Evolutionary conservation across 768 basidiomycete species (phyloP).

Genomic region (Mycena belliarum): DNA sequence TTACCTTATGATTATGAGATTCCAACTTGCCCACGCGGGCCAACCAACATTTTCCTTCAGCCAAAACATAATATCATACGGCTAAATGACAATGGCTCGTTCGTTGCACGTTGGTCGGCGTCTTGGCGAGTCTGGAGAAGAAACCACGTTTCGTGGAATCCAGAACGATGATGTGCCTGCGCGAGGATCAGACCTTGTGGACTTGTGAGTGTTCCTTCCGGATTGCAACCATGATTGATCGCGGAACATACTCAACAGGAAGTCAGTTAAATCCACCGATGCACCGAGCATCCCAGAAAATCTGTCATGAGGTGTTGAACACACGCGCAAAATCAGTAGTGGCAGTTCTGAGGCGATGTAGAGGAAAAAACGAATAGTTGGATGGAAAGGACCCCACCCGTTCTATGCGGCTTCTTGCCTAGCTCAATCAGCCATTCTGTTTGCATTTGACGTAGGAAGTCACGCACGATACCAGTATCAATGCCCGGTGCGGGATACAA

Average conservation of each 20-base stretch:
- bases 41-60: slow-evolving; percentile 8
- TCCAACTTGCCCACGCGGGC: slow-evolving; percentile 1
- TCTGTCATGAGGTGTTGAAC: slow-evolving; percentile 30
- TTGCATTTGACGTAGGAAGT: slow-evolving; percentile 1
- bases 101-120: slow-evolving; percentile 3
- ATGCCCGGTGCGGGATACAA: slow-evolving; percentile 7
- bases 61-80: slow-evolving; percentile 4
- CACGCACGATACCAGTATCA: slow-evolving; percentile 1
- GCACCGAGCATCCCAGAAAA: slow-evolving; percentile 28
- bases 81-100: slow-evolving; percentile 8
- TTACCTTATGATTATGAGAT: slow-evolving; percentile 7
- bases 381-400: not conserved
- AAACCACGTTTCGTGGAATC: slow-evolving; percentile 15
- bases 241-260: too few species aligned
- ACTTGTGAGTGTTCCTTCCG: not conserved
- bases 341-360: slow-evolving; percentile 16
- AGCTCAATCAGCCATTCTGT: slow-evolving; percentile 7
- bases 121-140: not conserved
- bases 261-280: slow-evolving; percentile 26
- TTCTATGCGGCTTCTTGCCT: slow-evolving; percentile 5
- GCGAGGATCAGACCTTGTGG: slow-evolving; percentile 15
- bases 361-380: slow-evolving; percentile 21
- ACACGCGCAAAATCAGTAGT: slow-evolving; percentile 26
- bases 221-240: too few species aligned
- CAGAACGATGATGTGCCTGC: slow-evolving; percentile 6